These are phyloP conservation scores for Mycena pura DNA, from an alignment of 768 basidiomycete genomes.

Conservation along the genomic window DNA sequence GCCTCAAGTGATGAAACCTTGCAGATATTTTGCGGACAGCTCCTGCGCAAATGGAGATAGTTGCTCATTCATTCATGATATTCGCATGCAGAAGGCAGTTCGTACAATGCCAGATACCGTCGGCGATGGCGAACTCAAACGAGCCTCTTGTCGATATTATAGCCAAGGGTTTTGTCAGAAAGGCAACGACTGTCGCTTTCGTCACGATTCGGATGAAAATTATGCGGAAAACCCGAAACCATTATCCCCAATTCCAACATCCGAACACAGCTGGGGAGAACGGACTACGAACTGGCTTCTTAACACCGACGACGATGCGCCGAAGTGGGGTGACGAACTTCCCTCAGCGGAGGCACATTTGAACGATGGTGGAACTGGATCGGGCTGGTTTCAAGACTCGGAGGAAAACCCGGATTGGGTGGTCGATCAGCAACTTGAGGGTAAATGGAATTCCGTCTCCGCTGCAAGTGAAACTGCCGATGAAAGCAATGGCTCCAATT, in stretches of 20 bases:
- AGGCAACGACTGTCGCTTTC: constrained; percentile 4
- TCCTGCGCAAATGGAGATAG: neutral
- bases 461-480: neutral
- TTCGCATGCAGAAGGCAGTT: neutral
- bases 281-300: neutral
- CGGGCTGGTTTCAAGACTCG: constrained; percentile 1
- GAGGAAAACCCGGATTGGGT: constrained; percentile 1
- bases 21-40: constrained; percentile 14
- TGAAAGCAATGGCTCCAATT: neutral
- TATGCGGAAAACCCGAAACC: neutral
- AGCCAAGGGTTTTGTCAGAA: constrained; percentile 5
- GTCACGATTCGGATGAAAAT: neutral
- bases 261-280: too few relatives aligned
- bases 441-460: neutral
- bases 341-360: neutral
- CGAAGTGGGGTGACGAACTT: neutral
- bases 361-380: neutral
- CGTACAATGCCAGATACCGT: neutral
- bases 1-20: neutral
- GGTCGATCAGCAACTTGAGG: neutral
- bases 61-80: constrained; percentile 9
- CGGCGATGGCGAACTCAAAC: neutral
- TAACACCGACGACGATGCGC: neutral
- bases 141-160: neutral
- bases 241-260: neutral